Percentiles rank a stretch among this genome's conserved stretches.
Evolutionary conservation across 805 yeast species (phyloP).

Genomic region (Debaryomyces castellii): DNA sequence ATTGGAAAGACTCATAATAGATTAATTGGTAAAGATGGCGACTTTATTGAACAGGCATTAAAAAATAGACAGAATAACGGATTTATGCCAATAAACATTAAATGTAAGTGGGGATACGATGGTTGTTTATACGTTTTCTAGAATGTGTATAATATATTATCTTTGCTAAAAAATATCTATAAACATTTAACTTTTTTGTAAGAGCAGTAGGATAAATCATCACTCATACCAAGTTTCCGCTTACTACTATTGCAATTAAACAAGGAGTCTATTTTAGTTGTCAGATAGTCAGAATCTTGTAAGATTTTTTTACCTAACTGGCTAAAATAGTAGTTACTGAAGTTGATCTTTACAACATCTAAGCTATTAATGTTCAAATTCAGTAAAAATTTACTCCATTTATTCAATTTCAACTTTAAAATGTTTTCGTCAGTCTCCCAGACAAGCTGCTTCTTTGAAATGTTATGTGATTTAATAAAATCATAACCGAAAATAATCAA

Average conservation of each 20-base stretch:
- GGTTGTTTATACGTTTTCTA: constrained; percentile 61
- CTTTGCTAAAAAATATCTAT: background rate
- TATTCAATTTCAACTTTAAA: constrained; percentile 21
- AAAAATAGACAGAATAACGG: constrained; percentile 22
- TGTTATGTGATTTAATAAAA: constrained; percentile 36
- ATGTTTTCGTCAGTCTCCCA: constrained; percentile 23
- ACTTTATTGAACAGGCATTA: background rate
- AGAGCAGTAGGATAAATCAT: background rate
- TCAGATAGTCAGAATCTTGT: constrained; percentile 11
- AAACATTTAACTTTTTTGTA: constrained; percentile 1
- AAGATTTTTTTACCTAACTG: constrained; percentile 31
- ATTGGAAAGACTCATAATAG: constrained; percentile 48
- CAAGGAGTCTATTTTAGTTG: constrained; percentile 2
- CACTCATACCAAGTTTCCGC: background rate
- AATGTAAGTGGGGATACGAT: constrained; percentile 66
- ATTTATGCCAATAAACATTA: constrained; percentile 45
- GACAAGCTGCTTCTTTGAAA: constrained; percentile 19
- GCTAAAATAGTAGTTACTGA: constrained; percentile 24
- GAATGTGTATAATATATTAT: background rate
- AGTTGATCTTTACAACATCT: constrained; percentile 22
- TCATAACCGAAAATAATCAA: constrained; percentile 43
- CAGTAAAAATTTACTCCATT: constrained; percentile 29
- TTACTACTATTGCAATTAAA: constrained; percentile 4
- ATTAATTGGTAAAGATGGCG: constrained; percentile 11
- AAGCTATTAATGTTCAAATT: constrained; percentile 22